Conservation (phyloP, 1,139 yeast species). For the Suhomyces terraborum region DNA sequence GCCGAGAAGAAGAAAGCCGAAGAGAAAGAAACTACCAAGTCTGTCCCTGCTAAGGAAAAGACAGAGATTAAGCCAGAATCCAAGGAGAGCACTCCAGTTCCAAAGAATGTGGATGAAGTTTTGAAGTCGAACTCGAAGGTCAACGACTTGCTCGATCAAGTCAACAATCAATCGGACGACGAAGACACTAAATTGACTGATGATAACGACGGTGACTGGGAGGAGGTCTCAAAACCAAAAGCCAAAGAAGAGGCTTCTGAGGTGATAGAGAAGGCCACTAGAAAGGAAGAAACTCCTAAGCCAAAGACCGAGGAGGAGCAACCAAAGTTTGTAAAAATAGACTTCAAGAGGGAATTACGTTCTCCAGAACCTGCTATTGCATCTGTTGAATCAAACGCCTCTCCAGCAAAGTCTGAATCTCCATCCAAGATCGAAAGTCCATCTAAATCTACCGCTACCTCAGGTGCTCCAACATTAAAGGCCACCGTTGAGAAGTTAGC, state of each 20-base stretch:
- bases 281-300: constrained; percentile 18
- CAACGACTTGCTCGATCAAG: constrained; percentile 40
- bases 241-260: constrained; percentile 13
- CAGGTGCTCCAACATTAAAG: constrained; percentile 60
- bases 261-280: constrained; percentile 11
- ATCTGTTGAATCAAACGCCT: constrained; percentile 8
- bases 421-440: constrained; percentile 19
- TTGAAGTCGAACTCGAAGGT: constrained; percentile 44
- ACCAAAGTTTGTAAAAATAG: constrained; percentile 17
- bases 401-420: constrained; percentile 16
- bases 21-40: constrained; percentile 19
- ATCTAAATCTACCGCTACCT: constrained; percentile 29
- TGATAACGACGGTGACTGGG: constrained; percentile 45
- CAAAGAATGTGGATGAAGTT: constrained; percentile 40
- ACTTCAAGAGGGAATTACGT: constrained; percentile 3
- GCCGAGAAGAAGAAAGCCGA: constrained; percentile 23
- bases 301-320: constrained; percentile 16
- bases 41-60: constrained; percentile 10
- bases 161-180: constrained; percentile 43
- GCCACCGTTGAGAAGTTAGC: constrained; percentile 70
- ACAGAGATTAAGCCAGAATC: constrained; percentile 10
- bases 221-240: constrained; percentile 40
- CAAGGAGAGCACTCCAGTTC: constrained; percentile 17
- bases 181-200: constrained; percentile 33
- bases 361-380: background rate